Evolutionary conservation across 2,329 filamentous ascomycete genomes (phyloP).

Genomic region (Dothistroma pini): DNA sequence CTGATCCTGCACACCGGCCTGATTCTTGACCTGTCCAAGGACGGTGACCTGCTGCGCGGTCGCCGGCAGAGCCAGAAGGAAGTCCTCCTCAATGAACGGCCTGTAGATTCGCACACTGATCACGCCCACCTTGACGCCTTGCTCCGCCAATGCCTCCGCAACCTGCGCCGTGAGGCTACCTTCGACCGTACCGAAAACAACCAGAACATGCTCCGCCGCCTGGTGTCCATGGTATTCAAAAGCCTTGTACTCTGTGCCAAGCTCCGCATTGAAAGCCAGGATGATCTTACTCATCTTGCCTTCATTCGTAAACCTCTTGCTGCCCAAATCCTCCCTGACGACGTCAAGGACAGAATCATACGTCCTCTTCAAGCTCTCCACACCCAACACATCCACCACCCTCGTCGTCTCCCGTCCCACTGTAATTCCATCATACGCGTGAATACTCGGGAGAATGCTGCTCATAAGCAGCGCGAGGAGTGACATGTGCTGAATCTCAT

Average conservation of each 20-base stretch:
- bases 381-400: constrained; percentile 76
- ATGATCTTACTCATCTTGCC: constrained; percentile 69
- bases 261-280: constrained; percentile 77
- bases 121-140: constrained; percentile 76
- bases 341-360: constrained; percentile 65
- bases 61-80: constrained; percentile 74
- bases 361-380: constrained; percentile 62
- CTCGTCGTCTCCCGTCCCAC: constrained; percentile 78
- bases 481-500: constrained; percentile 94
- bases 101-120: constrained; percentile 91
- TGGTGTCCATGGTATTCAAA: constrained; percentile 93
- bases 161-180: constrained; percentile 81
- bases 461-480: constrained; percentile 81
- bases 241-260: constrained; percentile 86
- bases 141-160: constrained; percentile 64
- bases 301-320: constrained; percentile 64
- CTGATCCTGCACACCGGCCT: constrained; percentile 67
- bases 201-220: constrained; percentile 74
- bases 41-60: constrained; percentile 75
- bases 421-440: constrained; percentile 73
- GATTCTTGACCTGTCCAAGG: constrained; percentile 79
- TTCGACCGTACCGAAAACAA: constrained; percentile 91
- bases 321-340: constrained; percentile 48
- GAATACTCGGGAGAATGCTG: constrained; percentile 73
- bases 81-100: constrained; percentile 92